These are phyloP conservation scores for Trichoderma sp. DNA, from an alignment of 2,329 filamentous ascomycete species.

Conservation along the genomic window DNA sequence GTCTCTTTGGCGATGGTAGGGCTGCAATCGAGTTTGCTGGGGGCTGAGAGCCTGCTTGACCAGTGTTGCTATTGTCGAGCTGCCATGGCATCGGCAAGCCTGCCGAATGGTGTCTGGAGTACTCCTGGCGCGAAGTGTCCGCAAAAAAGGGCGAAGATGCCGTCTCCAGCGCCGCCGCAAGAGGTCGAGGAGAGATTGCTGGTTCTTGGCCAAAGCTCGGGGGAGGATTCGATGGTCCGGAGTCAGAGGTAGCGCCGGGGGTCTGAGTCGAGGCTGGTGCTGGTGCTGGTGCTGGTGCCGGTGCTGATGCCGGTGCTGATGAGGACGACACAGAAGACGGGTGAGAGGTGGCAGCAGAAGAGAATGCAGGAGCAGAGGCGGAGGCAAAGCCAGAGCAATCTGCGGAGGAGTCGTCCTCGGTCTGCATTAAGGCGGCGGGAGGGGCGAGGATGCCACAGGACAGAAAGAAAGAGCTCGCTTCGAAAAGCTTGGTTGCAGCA, in stretches of 20 bases:
- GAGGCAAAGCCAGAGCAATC: constrained; percentile 25
- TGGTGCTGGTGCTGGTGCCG: neutral
- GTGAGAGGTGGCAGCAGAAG: constrained; percentile 2
- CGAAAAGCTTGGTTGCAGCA: constrained; percentile 1
- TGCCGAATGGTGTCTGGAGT: constrained; percentile 26
- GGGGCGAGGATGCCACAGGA: constrained; percentile 16
- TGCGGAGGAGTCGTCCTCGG: constrained; percentile 27
- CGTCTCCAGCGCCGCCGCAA: neutral
- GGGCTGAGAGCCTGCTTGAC: constrained; percentile 23
- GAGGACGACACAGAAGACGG: constrained; percentile 21
- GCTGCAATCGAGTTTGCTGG: neutral
- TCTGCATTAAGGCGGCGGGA: constrained; percentile 39
- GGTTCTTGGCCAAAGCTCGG: neutral
- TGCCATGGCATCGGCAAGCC: constrained; percentile 26
- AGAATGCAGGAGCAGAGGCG: constrained; percentile 9
- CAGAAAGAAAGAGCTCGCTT: neutral
- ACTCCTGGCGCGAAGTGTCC: constrained; percentile 12
- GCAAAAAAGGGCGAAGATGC: neutral
- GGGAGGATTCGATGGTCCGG: neutral
- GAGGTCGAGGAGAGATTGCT: constrained; percentile 12
- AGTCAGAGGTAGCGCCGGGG: neutral
- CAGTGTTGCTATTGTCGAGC: constrained; percentile 24
- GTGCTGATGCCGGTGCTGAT: no score
- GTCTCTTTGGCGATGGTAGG: constrained; percentile 9
- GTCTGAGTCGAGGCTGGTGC: neutral